Evolutionary conservation across 305 asterid species (phyloP), one percentile per base, ranked within the genome.

Genomic region (Fraxinus latifolia): DNA sequence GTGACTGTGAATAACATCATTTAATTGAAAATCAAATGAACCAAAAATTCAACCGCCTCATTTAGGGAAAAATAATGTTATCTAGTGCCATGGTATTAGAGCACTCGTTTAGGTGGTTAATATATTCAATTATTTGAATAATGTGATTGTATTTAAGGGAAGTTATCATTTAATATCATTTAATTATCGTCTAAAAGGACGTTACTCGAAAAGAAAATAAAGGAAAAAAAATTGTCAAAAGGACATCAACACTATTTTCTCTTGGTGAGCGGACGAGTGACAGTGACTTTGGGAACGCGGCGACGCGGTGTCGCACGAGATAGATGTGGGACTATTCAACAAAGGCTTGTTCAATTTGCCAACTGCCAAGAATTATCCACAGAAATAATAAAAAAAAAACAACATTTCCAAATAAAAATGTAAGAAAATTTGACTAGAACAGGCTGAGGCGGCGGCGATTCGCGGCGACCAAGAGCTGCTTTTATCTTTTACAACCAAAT

Each of bases 271-370:
- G 58, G 58, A 47, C 0, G 2, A 50, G 21, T 50, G 62, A 9
- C 74, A 25, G 15, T 5, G 17, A 11, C 36, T 27, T 67, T 4
- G 34, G 60, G 71, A 68, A 82, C 82, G 85, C 85, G 85, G 76
- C 85, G 70, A 77, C 74, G 76, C 58, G 85, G 74, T n/a, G 79
- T 62, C 79, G 17, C 27, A 73, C 7, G 14, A 82, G 79, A 70
- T 25, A 17, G 68, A 68, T 5, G 67, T 32, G 3, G 29, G 25
- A 3, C 58, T 17, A 36, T n/a, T 65, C 50, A 19, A 60, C 37
- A 68, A 68, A 33, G 14, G 25, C 25, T 60, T 82, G 33, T 36
- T 36, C 77, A 77, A 47, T 55, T 62, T 76, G 29, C 9, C 32
- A 77, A 44, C 33, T 33, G 6, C 21, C 60, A 67, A 67, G 17